Evolutionary conservation across 208 protist species (phyloP), one percentile per base, ranked within the genome.

Genomic region (Leishmania braziliensis): DNA sequence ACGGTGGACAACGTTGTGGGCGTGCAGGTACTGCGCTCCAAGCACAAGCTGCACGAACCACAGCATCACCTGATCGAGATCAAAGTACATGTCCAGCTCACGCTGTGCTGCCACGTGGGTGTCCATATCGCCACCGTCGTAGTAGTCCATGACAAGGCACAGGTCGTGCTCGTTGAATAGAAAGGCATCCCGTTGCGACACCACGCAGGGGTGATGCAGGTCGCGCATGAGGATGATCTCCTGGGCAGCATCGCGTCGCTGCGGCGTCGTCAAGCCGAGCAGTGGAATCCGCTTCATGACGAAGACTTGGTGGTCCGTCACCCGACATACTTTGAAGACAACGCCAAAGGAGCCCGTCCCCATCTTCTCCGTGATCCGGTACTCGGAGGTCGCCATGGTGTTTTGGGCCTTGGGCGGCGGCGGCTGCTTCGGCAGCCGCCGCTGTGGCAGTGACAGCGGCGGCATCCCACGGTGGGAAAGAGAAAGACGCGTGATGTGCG

Each of bases 111-210:
- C 75, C 53, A 98, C 71, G 53, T 92, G 69, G 16, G 86, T 73
- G 80, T 94, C 90, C 63, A 98, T 86, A 86, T 98, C 96, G 4
- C 96, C 95, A 62, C 94, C 94, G 81, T 91, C 91, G 86, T 97
- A 97, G 88, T 96, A 98, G 48, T 98, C 93, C 92, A 98, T 96
- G 36, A 98, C 89, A 71, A 98, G 84, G 81, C 93, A 98, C 23
- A 98, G 80, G 76, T 96, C 91, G 77, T 94, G 79, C 29, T 89
- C 83, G 76, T 95, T 93, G 81, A 92, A 96, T 2, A 96, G 81
- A 78, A 98, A 98, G 26, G 92, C 90, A 60, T 98, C 95, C 0
- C 80, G 86, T 71, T 96, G 92, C 4, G 78, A 79, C 33, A 95
- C 92, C 66, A 97, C 93, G 75, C 90, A 95, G 20, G 95, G 93